Evolutionary conservation across 371 early-diverging fungal genomes (phyloP).

Genomic region (Circinella umbellata): DNA sequence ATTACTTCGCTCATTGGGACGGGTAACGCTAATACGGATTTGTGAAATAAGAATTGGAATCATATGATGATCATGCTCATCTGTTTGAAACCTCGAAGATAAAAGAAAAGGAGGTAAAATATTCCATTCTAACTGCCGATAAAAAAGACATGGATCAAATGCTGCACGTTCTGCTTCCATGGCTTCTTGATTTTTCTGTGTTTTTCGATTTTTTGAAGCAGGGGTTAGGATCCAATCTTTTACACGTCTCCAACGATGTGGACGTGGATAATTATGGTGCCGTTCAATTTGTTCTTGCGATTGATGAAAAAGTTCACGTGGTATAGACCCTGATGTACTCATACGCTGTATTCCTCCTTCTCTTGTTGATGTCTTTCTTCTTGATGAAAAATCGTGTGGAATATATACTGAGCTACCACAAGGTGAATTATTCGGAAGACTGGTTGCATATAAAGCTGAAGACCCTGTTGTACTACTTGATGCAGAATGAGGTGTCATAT

Average conservation of each 20-base stretch:
- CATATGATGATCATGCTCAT: constrained; percentile 29
- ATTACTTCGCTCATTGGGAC: background rate
- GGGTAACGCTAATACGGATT: constrained; percentile 24
- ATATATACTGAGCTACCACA: background rate
- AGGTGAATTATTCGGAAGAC: background rate
- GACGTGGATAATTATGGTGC: background rate
- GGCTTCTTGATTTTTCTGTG: background rate
- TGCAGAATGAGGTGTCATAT: background rate
- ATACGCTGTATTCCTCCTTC: background rate
- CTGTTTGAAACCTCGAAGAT: constrained; percentile 26
- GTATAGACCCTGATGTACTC: background rate
- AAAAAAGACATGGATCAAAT: background rate
- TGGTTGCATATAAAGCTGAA: background rate
- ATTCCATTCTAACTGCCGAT: constrained; percentile 24
- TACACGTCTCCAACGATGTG: constrained; percentile 4
- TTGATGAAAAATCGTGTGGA: background rate
- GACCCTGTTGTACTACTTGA: background rate
- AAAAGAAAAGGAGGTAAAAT: constrained; percentile 27
- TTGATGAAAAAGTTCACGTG: background rate
- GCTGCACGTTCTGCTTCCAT: constrained; percentile 1
- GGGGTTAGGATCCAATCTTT: constrained; percentile 1
- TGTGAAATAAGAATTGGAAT: constrained; percentile 38
- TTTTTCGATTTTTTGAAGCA: background rate
- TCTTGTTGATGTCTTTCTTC: background rate
- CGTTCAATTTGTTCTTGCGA: background rate